Evolutionary conservation across 2,329 filamentous ascomycete species (phyloP), one percentile per base, ranked within the genome.

Genomic region (Stagonosporopsis tanaceti): DNA sequence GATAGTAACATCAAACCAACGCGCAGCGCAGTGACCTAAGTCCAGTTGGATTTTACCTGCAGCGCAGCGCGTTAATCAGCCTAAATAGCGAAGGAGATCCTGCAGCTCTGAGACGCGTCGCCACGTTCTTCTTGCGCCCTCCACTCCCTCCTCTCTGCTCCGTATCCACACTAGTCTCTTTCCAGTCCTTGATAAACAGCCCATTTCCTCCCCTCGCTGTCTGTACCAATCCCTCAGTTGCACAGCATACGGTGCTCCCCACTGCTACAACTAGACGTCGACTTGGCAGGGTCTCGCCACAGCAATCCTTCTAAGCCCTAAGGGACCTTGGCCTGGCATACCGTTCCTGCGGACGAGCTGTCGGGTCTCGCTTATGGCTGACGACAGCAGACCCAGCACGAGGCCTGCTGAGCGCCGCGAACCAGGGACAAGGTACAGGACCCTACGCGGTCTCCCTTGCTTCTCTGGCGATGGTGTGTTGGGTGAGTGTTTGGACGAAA

Each of bases 271-370:
- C 32, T 20, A 8, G 30, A 35, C 42, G 2, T 20, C 20, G 2
- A 24, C 42, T 28, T 46, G 28, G 28, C 42, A 46, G 42, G 28
- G 42, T 35, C 30, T 14, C 12, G 28, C 20, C 12, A 30, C 42
- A 46, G 32, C 15, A 32, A 17, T 46, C 12, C 28, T 46, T 46
- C 28, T 46, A 46, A 46, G 42, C 42, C 42, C 42, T 46, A 46
- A 17, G 4, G 42, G 2, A 14, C 1, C 20, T 24, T 46, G 6
- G 24, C 17, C 42, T 17, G 42, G 20, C 20, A 35, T 24, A 12
- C 30, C 42, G 42, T 46, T n/a, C 42, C 42, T 35, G 30, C 15
- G 28, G 6, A n/a, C 30, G 12, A 14, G 12, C 28, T 8, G 42
- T 7, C 20, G 42, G 42, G 32, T 22, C 42, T 46, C 28, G 30